Conservation (phyloP, 2,329 filamentous ascomycete genomes). For the Epichloe festucae region DNA sequence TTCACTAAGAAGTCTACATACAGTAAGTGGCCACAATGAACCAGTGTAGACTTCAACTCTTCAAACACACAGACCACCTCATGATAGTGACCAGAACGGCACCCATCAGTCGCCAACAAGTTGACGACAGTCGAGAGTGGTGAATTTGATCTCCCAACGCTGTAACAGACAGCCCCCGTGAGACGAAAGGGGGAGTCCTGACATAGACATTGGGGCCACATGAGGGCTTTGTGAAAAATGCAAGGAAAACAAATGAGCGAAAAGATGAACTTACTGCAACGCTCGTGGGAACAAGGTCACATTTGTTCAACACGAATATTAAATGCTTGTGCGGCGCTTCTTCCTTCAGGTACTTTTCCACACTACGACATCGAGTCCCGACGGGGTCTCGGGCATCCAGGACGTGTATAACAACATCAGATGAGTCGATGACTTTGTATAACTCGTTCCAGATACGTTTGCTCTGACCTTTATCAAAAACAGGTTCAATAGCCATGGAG, state of each 20-base stretch:
- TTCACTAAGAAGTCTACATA: slow-evolving; percentile 96
- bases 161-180: slow-evolving; percentile 95
- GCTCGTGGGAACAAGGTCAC: slow-evolving; percentile 77
- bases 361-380: slow-evolving; percentile 68
- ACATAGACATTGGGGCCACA: slow-evolving; percentile 53
- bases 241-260: background rate
- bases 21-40: slow-evolving; percentile 44
- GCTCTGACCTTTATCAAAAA: slow-evolving; percentile 89
- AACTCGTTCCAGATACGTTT: slow-evolving; percentile 97
- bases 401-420: slow-evolving; percentile 91
- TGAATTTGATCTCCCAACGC: slow-evolving; percentile 81
- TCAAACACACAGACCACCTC: slow-evolving; percentile 71
- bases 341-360: slow-evolving; percentile 80
- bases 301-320: slow-evolving; percentile 31
- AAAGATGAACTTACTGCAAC: slow-evolving; percentile 69
- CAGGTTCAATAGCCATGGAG: slow-evolving; percentile 61
- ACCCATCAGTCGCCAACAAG: slow-evolving; percentile 48
- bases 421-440: slow-evolving; percentile 89
- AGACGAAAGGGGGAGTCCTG: slow-evolving; percentile 68
- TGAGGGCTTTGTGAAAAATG: slow-evolving; percentile 11
- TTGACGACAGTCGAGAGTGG: slow-evolving; percentile 28
- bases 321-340: slow-evolving; percentile 96
- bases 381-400: slow-evolving; percentile 80
- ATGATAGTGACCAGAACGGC: slow-evolving; percentile 82
- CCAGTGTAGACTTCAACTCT: slow-evolving; percentile 89